Conservation (phyloP, 2,329 filamentous ascomycete genomes). For the Hirsutella minnesotensis region DNA sequence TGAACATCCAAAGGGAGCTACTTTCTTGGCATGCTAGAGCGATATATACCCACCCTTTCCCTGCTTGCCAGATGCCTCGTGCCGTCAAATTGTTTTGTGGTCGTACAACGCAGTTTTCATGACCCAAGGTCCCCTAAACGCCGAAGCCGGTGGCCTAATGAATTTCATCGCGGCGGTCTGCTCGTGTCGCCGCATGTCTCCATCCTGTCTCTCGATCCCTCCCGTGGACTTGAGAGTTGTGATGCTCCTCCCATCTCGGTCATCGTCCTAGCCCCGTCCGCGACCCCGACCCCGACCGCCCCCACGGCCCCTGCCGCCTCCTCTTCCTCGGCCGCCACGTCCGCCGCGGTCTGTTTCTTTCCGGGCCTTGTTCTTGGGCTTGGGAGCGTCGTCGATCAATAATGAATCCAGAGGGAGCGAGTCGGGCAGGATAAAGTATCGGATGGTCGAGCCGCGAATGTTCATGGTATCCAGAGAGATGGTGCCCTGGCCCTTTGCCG, state of each 20-base stretch:
- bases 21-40: not conserved
- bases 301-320: slow-evolving; percentile 42
- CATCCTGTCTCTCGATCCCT: too few species aligned
- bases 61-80: not conserved
- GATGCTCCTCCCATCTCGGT: not conserved
- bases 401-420: slow-evolving; percentile 90
- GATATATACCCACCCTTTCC: not conserved
- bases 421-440: slow-evolving; percentile 94
- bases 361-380: slow-evolving; percentile 98
- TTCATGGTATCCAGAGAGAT: slow-evolving; percentile 91
- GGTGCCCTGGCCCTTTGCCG: slow-evolving; percentile 73
- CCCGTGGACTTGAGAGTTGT: too few species aligned
- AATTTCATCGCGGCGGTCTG: not conserved
- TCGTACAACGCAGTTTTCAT: not conserved
- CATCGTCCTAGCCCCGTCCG: slow-evolving; percentile 14
- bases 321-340: slow-evolving; percentile 38
- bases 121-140: not conserved
- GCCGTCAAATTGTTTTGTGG: not conserved
- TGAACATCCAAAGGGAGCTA: not conserved
- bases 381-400: slow-evolving; percentile 89
- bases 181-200: not conserved
- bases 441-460: slow-evolving; percentile 88
- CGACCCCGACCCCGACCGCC: slow-evolving; percentile 24
- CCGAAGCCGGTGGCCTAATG: not conserved
- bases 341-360: slow-evolving; percentile 67